Base-by-base conservation (phyloP, 2,329 filamentous ascomycete species). In the Penicillium oxalicum region DNA sequence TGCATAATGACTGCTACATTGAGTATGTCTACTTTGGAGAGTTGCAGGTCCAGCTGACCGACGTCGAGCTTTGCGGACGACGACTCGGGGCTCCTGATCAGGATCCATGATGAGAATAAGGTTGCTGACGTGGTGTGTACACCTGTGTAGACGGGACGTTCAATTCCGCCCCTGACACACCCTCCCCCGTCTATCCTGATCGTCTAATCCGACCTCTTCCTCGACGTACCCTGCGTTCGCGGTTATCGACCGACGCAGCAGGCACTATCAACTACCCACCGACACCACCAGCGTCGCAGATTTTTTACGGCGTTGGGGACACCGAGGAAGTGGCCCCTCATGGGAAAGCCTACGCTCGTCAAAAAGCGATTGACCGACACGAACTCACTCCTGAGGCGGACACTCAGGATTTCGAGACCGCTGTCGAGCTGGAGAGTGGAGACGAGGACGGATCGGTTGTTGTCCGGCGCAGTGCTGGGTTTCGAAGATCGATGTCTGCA, bases 201-300 rank as follows among this genome's bases (percentile, higher is more conserved):
- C 85, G 93, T 70, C 87, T 91, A 52, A 98, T 98, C 67, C 86
- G 90, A 65, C 93, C 93, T 48, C 75, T 98, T 52, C 93, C 93
- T 38, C 93, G 88, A 72, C 86, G 90, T 62, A 86, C 88, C 56
- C 79, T 98, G 47, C 88, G 91, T 61, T 90, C 93, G 66, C 84
- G 88, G 48, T 77, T 98, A 45, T 91, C 91, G 29, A 85, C 88
- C 51, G 88, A 95, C 67, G 84, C 87, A 60, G 89, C 87, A 48
- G 84, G 86, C 45, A 82, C 85, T 28, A 93, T 96, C 60, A 78
- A 84, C 59, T 95, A 89, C 61, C 91, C 91, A 7, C 83, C 87
- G 4, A 80, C 84, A 11, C 86, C 84, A 34, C 79, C 82, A 25
- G 79, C 81, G 6, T 80, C 83, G 6, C 86, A 88, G 37, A 76